Base-by-base conservation (phyloP, 345 rosid genomes). In the Sisymbrium altissimum region DNA sequence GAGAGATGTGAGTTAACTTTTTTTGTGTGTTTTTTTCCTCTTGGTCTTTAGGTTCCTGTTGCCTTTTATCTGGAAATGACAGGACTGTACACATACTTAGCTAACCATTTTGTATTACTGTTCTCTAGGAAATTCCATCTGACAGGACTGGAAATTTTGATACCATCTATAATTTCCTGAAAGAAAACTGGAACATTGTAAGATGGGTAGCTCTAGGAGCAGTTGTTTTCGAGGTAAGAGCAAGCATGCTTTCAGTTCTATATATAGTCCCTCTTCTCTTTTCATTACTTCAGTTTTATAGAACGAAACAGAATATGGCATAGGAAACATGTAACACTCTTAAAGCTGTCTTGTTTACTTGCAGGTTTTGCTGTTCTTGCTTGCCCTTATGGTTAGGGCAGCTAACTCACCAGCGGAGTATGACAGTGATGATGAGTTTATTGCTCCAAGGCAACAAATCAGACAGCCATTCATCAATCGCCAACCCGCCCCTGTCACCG, bases 141-240 rank as follows among this genome's bases (percentile, higher is more conserved):
- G 99, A 95, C 78, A 85, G 82, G 75, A 92, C 98, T 50, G 99
- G 99, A 65, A 70, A 87, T 75, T 90, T 95, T 41, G 74, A 82
- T 74, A 84, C 79, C 70, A 84, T 95, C 80, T 95, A 85, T 63
- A 80, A 76, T 40, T 95, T 92, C 79, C 82, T 95, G 81, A 75
- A 84, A 81, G 94, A 86, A 66, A 80, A 92, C 66, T 95, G 99
- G 99, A 80, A 41, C 60, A 85, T 89, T 62, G 83, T 78, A 68
- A 89, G 77, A 84, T 95, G 99, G 99, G 93, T 86, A 38, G 99
- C 98, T 65, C 96, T 95, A 63, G 99, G 94, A 60, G 72, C 86
- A 32, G 90, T 92, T 78, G 33, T 87, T 58, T 86, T 95, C 74
- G 96, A 95, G 98, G 99, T 89, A 83, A 79, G 83, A 43, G 52